Percentiles rank a stretch among this genome's conserved stretches.
Conservation (phyloP, 2,329 filamentous ascomycete species). For the Penicillium crustosum region DNA sequence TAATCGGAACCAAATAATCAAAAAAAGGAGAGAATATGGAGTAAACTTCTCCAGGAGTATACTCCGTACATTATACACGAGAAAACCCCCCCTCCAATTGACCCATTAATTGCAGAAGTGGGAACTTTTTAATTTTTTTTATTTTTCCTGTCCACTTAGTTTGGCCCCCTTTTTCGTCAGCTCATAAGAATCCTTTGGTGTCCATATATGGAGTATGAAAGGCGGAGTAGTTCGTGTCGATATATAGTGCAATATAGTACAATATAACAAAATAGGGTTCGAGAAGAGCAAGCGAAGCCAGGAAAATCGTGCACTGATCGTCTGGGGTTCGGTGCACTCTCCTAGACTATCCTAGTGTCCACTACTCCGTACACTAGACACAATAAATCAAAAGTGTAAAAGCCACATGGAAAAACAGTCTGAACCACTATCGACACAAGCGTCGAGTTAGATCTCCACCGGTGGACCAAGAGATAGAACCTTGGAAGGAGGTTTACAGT, state of each 20-base stretch:
- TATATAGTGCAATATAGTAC: not conserved
- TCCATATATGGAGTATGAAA: not conserved
- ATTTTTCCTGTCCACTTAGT: not conserved
- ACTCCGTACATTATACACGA: not conserved
- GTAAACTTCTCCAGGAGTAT: not conserved
- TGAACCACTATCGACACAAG: not conserved
- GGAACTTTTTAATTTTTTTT: not conserved
- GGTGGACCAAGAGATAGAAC: not conserved
- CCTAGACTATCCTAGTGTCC: not conserved
- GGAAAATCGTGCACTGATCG: conserved; percentile 4
- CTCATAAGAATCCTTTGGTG: not conserved
- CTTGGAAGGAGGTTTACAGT: not conserved
- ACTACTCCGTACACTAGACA: not conserved
- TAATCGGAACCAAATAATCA: not conserved
- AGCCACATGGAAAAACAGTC: not conserved
- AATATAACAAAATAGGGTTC: not conserved
- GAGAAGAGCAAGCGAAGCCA: conserved; percentile 1
- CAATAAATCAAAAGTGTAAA: not conserved
- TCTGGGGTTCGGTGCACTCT: not conserved
- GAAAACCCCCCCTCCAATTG: not conserved
- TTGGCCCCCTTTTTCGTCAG: not conserved
- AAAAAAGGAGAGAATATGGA: conserved; percentile 1
- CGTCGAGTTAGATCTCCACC: conserved; percentile 1
- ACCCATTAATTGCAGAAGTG: conserved; percentile 6
- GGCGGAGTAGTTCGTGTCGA: conserved; percentile 1